Evolutionary conservation across 1,284 basidiomycete species (phyloP), one percentile per base, ranked within the genome.

Genomic region (Trichosporon inkin): DNA sequence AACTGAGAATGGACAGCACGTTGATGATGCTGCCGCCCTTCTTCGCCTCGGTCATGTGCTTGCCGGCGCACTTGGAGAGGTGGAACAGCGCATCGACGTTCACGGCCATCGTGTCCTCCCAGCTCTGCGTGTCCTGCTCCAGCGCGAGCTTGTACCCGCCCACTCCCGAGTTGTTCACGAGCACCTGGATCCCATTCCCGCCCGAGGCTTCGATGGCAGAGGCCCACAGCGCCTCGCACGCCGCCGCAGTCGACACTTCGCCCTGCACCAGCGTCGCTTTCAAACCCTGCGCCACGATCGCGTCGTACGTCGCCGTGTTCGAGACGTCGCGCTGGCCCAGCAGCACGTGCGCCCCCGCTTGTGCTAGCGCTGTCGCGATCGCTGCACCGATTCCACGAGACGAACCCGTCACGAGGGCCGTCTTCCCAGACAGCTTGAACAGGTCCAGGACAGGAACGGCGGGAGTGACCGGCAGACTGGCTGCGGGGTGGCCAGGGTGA

Each of bases 301-400:
- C 71, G 60, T 85, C 79, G 61, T 79, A 78, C n/a, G 87, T 87
- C 39, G 80, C 74, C 59, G 81, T 80, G 71, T 86, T 85, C 35
- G 82, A 65, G 20, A 78, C 58, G 58, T 73, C 74, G 60, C 89
- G 84, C 65, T 88, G 85, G 52, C 88, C 84, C 62, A 93, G 82
- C 71, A 89, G 86, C 67, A 94, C 80, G 53, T 84, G 80, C 32
- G 91, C 91, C 24, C 92, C 92, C 13, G 79, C 79, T 65, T 79
- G 71, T n/a, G 79, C 77, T 5, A 80, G 72, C 0, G 77, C 77
- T 20, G 80, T 61, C 20, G 79, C 78, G 38, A 71, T 68, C 10
- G 63, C 61, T 14, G 62, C 60, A 6, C 69, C 73, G 36, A 74
- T 72, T 34, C 68, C 66, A 36, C 66, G 44, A 3, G 55, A 58